Conservation (phyloP, 306 rosid genomes). For the Rosa chinensis region DNA sequence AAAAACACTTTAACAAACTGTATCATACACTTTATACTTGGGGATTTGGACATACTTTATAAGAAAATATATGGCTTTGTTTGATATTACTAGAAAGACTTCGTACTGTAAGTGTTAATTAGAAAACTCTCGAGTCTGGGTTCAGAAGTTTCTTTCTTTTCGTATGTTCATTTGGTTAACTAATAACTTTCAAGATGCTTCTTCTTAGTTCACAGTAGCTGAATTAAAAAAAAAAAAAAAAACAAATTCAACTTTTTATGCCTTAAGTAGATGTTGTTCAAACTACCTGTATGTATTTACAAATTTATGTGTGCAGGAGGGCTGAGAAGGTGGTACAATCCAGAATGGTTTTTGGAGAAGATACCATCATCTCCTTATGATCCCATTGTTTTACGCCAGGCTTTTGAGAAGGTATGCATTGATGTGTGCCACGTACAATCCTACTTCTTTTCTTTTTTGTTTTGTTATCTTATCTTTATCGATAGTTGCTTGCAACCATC, state of each 20-base stretch:
- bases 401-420: slow-evolving; percentile 76
- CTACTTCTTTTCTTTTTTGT: background rate
- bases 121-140: background rate
- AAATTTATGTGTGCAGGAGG: slow-evolving; percentile 55
- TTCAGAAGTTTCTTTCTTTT: background rate
- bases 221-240: background rate
- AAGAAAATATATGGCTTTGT: background rate
- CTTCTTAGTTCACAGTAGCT: background rate
- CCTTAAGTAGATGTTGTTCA: background rate
- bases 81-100: background rate
- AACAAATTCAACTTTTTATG: slow-evolving; percentile 3
- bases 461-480: background rate
- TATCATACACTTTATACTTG: background rate
- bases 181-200: background rate
- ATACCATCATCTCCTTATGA: slow-evolving; percentile 80
- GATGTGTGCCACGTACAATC: slow-evolving; percentile 8
- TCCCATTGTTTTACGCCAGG: slow-evolving; percentile 55
- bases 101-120: background rate
- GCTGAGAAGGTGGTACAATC: slow-evolving; percentile 93
- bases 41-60: background rate
- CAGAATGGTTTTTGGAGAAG: slow-evolving; percentile 73
- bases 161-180: background rate
- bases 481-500: background rate
- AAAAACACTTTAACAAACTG: background rate
- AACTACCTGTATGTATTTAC: background rate